Conservation (phyloP, 2,329 filamentous ascomycete genomes). For the Hypoxylon sp. region DNA sequence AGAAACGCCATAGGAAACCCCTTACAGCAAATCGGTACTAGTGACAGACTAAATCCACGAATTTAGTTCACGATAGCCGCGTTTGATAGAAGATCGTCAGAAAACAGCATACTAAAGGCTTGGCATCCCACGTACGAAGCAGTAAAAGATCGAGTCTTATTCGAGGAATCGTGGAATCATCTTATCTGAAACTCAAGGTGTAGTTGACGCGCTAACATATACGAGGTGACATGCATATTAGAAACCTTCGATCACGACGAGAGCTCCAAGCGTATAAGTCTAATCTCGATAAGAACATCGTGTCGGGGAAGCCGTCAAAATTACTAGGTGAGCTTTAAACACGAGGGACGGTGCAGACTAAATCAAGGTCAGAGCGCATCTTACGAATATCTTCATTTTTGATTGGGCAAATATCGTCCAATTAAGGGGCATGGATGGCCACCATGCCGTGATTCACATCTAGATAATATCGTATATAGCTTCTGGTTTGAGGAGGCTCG, state of each 20-base stretch:
- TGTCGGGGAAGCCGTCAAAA: background rate
- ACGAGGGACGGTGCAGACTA: background rate
- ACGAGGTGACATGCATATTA: background rate
- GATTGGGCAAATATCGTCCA: background rate
- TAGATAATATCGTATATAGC: background rate
- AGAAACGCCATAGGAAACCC: background rate
- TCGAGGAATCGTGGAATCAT: background rate
- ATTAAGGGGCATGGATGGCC: background rate
- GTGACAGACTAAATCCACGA: background rate
- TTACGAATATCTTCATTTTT: background rate
- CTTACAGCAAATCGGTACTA: background rate
- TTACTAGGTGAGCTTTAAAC: background rate
- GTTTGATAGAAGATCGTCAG: background rate
- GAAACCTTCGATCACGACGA: background rate
- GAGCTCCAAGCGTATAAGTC: background rate
- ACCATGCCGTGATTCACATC: background rate
- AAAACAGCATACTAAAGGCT: background rate
- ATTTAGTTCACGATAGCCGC: background rate
- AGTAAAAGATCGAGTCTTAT: background rate
- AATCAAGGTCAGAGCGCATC: background rate
- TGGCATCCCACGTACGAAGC: background rate
- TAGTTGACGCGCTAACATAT: background rate
- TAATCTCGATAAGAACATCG: background rate
- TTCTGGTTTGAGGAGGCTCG: background rate
- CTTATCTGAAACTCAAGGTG: background rate